These are phyloP conservation scores for Clarireedia homoeocarpa DNA, from an alignment of 2,329 filamentous ascomycete genomes.

Conservation along the genomic window DNA sequence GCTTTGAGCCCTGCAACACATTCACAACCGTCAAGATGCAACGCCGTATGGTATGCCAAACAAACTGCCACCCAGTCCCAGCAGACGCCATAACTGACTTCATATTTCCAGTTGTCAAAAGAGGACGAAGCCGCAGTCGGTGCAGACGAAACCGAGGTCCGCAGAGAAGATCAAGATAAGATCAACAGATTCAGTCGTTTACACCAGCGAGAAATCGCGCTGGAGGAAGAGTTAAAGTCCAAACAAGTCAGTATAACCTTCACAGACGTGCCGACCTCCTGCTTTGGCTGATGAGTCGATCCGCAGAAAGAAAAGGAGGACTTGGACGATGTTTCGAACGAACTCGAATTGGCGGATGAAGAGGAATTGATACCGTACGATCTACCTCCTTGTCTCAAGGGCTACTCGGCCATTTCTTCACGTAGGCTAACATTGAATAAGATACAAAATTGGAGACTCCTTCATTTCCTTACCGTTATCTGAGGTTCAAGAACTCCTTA, in stretches of 20 bases:
- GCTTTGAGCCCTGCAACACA: not conserved
- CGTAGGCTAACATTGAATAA: constrained; percentile 33
- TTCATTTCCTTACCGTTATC: constrained; percentile 81
- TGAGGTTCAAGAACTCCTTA: constrained; percentile 81
- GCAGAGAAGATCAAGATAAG: constrained; percentile 95
- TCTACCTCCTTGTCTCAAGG: not conserved
- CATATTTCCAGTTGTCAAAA: constrained; percentile 59
- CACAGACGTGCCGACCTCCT: not conserved
- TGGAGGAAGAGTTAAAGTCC: constrained; percentile 72
- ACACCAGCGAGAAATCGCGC: constrained; percentile 71
- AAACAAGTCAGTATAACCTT: constrained; percentile 58
- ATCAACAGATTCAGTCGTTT: constrained; percentile 97
- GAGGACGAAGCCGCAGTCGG: constrained; percentile 74
- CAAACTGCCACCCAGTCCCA: not conserved
- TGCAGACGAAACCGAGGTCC: constrained; percentile 82
- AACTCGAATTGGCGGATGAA: constrained; percentile 91
- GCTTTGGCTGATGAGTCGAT: not conserved
- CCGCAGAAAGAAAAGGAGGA: constrained; percentile 95
- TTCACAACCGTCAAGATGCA: constrained; percentile 12
- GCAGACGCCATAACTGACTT: not conserved
- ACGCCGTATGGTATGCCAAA: constrained; percentile 20
- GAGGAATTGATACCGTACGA: constrained; percentile 81
- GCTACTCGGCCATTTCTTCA: not conserved
- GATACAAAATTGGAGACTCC: constrained; percentile 93
- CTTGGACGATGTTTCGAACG: constrained; percentile 82